phyloP scores from a whole-genome alignment of 495 filamentous ascomycete species.

The Filosporella fistucella region DNA sequence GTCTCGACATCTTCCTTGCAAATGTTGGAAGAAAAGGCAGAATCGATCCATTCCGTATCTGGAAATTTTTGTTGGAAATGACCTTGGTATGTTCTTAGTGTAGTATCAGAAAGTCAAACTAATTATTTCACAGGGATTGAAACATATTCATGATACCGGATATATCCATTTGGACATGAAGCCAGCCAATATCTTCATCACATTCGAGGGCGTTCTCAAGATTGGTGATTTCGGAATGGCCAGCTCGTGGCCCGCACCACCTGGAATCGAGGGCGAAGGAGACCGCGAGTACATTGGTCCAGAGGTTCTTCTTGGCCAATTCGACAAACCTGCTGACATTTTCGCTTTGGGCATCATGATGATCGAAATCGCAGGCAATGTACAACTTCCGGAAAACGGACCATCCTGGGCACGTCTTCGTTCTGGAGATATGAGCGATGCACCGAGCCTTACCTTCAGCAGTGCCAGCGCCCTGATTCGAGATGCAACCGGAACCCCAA shows the following conservation, averaged over 20 bases:
- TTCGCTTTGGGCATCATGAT: conserved; percentile 93
- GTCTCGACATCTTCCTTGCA: conserved; percentile 74
- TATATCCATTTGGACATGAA: conserved; percentile 95
- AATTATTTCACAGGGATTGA: conserved; percentile 58
- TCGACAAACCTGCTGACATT: conserved; percentile 87
- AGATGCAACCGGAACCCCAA: conserved; percentile 65
- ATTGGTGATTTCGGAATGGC: conserved; percentile 97
- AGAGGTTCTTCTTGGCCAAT: conserved; percentile 77
- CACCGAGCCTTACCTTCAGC: conserved; percentile 78
- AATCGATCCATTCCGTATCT: conserved; percentile 94
- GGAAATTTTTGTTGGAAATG: conserved; percentile 91
- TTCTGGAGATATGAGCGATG: conserved; percentile 77
- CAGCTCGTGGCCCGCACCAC: conserved; percentile 67
- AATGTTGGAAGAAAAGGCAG: conserved; percentile 76
- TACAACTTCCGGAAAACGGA: conserved; percentile 87
- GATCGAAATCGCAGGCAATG: conserved; percentile 88
- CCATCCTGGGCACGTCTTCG: conserved; percentile 82
- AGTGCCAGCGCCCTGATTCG: conserved; percentile 64
- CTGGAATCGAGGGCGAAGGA: conserved; percentile 81
- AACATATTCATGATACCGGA: conserved; percentile 79
- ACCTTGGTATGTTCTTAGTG: conserved; percentile 53
- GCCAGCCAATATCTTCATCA: conserved; percentile 89
- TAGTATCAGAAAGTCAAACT: not conserved
- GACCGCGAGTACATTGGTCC: conserved; percentile 95
- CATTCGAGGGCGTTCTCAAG: conserved; percentile 86